Evolutionary conservation across 495 filamentous ascomycete species (phyloP), one percentile per base, ranked within the genome.

Genomic region (Tuber melanosporum): DNA sequence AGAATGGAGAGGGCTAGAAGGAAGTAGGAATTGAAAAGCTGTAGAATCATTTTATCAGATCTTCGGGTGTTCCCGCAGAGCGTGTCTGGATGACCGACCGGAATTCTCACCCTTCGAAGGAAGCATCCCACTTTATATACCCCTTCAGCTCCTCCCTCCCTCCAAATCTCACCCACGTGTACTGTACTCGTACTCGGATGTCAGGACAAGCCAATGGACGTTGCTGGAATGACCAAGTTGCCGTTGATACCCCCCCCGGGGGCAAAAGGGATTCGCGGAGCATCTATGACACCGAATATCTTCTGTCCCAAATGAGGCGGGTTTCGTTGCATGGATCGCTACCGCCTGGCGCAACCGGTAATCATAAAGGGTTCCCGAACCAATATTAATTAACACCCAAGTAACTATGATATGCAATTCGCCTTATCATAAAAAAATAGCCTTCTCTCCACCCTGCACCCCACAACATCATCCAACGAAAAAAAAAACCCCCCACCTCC

Each of bases 1-100:
- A 52, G 74, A 26, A 52, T 46, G 0, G 74, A 76, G 70, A 76
- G 36, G 22, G 44, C 36, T 1, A 47, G 70, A 36, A 71, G 41
- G 36, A 76, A 42, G 14, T 41, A 46, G 43, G 62, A 66, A 66
- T 66, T 66, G n/a, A 66, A 6, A 12, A 6, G 57, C 57, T 66
- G 57, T 26, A 66, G 26, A 66, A 66, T 66, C 57, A 66, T 66
- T 4, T 66, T 12, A 5, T 10, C 0, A 66, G 57, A 66, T 32
- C 0, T 66, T 4, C 10, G 10, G 26, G 57, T 26, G 26, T 66
- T 32, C 32, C 12, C 32, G 57, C 12, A 66, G 57, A 32, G 12
- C 57, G 9, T 66, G 57, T 66, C 12, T 66, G 3, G 57, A 66
- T 66, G n/a, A 17, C n/a, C 12, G 57, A 32, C 57, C 3, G 12